Percentiles rank a stretch among this genome's conserved stretches.
phyloP scores from a whole-genome alignment of 148 eudicot species.

The Rhododendron molle region DNA sequence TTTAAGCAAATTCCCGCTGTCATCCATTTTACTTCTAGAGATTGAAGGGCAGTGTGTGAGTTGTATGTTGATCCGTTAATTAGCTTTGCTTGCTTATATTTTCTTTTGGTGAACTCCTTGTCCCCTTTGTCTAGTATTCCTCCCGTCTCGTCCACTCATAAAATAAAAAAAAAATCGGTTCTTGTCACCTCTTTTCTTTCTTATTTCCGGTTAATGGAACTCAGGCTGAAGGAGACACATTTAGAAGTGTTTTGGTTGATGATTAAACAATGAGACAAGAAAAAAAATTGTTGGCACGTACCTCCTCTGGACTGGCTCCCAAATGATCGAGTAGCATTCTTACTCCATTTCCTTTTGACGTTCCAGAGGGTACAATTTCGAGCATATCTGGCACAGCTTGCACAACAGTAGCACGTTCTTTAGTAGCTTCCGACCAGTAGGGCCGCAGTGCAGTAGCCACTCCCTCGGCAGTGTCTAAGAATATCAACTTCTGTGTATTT shows the following conservation, averaged over 20 bases:
- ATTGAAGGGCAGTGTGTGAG: background rate
- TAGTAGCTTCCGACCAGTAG: constrained; percentile 77
- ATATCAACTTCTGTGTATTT: constrained; percentile 69
- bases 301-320: constrained; percentile 65
- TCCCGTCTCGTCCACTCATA: no score
- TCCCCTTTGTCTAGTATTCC: background rate
- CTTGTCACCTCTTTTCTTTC: background rate
- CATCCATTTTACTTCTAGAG: background rate
- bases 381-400: constrained; percentile 86
- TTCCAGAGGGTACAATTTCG: constrained; percentile 83
- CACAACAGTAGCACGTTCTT: constrained; percentile 72
- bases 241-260: background rate
- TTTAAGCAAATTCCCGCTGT: background rate
- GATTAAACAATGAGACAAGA: background rate
- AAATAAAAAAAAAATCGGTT: background rate
- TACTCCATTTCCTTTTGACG: constrained; percentile 87
- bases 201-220: background rate
- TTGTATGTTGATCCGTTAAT: background rate
- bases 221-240: background rate
- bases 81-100: background rate
- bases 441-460: constrained; percentile 67
- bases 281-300: constrained; percentile 14
- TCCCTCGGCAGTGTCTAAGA: constrained; percentile 77
- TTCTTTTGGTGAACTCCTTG: background rate
- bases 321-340: constrained; percentile 75